Evolutionary conservation across 1,284 basidiomycete genomes (phyloP).

Genomic region (Heterobasidion occidentale): DNA sequence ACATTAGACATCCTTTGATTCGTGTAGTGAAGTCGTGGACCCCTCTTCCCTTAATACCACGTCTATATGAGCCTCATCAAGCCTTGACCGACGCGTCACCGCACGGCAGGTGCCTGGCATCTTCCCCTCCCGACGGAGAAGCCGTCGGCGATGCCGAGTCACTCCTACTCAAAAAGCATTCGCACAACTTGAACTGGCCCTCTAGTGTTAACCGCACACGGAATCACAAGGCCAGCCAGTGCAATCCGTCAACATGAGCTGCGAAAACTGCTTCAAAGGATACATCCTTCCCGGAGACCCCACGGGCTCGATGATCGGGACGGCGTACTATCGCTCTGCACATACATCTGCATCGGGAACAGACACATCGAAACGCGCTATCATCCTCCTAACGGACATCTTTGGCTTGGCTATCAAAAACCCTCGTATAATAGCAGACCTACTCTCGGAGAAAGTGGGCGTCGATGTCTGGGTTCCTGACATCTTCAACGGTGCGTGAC

Average conservation of each 20-base stretch:
- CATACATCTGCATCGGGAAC: slow-evolving; percentile 12
- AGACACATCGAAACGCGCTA: slow-evolving; percentile 22
- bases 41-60: too few species aligned
- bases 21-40: too few species aligned
- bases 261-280: slow-evolving; percentile 29
- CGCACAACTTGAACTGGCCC: too few species aligned
- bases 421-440: slow-evolving; percentile 57
- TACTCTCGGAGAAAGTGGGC: slow-evolving; percentile 38
- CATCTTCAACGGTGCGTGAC: slow-evolving; percentile 33
- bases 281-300: slow-evolving; percentile 35
- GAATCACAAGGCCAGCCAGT: too few species aligned
- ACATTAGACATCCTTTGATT: too few species aligned
- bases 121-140: too few species aligned
- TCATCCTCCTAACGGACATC: slow-evolving; percentile 52
- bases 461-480: slow-evolving; percentile 62
- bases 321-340: slow-evolving; percentile 33
- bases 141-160: too few species aligned
- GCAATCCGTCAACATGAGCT: slow-evolving; percentile 20
- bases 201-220: too few species aligned
- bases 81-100: too few species aligned
- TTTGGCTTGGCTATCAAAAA: slow-evolving; percentile 53
- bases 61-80: too few species aligned
- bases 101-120: too few species aligned
- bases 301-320: slow-evolving; percentile 27
- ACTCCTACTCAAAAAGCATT: too few species aligned